Evolutionary conservation across 1,284 basidiomycete species (phyloP), one percentile per base, ranked within the genome.

Genomic region (Trichosporon sp.): DNA sequence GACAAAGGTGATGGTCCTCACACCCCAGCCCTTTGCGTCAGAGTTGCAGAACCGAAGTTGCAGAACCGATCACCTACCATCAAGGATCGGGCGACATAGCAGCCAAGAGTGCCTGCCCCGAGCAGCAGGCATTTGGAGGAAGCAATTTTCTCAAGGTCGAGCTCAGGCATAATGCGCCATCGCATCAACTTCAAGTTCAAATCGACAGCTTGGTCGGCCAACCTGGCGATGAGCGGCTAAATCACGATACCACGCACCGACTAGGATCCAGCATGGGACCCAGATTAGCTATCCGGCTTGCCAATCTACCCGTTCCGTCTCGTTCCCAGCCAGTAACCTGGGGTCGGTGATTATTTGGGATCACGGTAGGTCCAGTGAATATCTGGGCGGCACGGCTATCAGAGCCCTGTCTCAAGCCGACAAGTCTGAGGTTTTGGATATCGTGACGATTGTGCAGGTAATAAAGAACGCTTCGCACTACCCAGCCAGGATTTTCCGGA

Each of bases 141-240:
- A 1, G 93, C 89, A 32, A 99, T 88, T 82, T 90, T 92, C 67
- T 97, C 95, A 6, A 99, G 87, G 75, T 98, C 88, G 63, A 99
- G 89, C 0, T 89, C 86, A 1, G 97, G 96, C 63, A 99, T 86
- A 75, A 99, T 95, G 8, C 96, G 88, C 96, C 96, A 99, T 37
- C 94, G 89, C 96, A 99, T 98, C 31, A 99, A 88, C 83, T 98
- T 98, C 68, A 99, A 86, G 80, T 99, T 99, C 40, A 99, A 87
- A 83, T 98, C 95, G 10, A 98, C 94, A 0, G 97, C 97, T 83
- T 98, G 96, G 76, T 94, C 91, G 0, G 97, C 96, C 6, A 98
- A 88, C 74, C 92, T 93, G 21, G 4, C 1, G 7, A 46, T 7
- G 19, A 78, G 75, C 48, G 19, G 4, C 6, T 19, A 21, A 7